phyloP scores from a whole-genome alignment of 2,329 filamentous ascomycete species.

The Gremmenia infestans region DNA sequence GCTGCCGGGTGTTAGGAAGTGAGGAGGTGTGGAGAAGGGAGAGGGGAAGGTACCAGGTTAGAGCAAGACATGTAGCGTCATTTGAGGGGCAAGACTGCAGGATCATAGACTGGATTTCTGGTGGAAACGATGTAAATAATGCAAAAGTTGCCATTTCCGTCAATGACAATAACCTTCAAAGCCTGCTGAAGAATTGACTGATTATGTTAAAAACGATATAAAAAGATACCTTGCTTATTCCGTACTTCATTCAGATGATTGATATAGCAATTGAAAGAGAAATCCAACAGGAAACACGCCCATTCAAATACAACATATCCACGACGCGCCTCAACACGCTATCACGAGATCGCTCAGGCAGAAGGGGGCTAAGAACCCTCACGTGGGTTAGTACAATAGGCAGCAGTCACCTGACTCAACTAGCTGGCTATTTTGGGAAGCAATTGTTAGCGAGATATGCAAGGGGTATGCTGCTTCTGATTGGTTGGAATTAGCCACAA shows the following conservation, averaged over 20 bases:
- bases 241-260: too few relatives aligned
- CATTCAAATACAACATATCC: not conserved
- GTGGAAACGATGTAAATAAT: slow-evolving; percentile 21
- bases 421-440: not conserved
- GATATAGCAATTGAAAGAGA: not conserved
- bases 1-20: slow-evolving; percentile 1
- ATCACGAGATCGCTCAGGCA: slow-evolving; percentile 15
- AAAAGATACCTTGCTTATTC: not conserved
- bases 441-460: not conserved
- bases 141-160: slow-evolving; percentile 10
- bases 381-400: slow-evolving; percentile 8
- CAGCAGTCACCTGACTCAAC: slow-evolving; percentile 7
- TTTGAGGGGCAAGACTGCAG: slow-evolving; percentile 21
- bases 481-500: not conserved
- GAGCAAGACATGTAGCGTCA: slow-evolving; percentile 23
- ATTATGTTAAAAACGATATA: not conserved
- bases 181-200: not conserved
- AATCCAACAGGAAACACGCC: not conserved
- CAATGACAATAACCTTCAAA: not conserved
- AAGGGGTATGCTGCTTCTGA: not conserved
- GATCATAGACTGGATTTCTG: slow-evolving; percentile 24
- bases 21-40: not conserved
- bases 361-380: slow-evolving; percentile 7
- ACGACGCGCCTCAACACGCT: slow-evolving; percentile 11
- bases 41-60: slow-evolving; percentile 22